These are phyloP conservation scores for Knufia fluminis DNA, from an alignment of 2,329 filamentous ascomycete genomes.

Conservation along the genomic window DNA sequence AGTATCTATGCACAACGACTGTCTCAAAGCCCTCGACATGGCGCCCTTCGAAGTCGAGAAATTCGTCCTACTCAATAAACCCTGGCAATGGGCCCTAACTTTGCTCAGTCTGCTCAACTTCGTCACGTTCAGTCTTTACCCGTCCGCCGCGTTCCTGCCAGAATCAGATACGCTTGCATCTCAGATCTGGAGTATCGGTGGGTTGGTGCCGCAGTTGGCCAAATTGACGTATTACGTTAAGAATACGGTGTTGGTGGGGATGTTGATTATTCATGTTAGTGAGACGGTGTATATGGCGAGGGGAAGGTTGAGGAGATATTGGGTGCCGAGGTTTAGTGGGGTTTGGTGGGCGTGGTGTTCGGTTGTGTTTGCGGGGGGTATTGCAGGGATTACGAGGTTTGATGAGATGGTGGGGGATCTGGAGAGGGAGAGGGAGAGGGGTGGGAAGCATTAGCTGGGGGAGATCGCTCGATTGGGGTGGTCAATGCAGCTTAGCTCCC, in stretches of 20 bases:
- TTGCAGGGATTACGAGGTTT: conserved; percentile 36
- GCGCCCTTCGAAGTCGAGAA: conserved; percentile 47
- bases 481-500: no score
- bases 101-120: conserved; percentile 38
- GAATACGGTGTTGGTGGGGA: conserved; percentile 47
- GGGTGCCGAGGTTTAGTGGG: conserved; percentile 39
- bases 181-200: conserved; percentile 37
- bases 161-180: conserved; percentile 40
- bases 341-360: conserved; percentile 48
- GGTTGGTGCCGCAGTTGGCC: conserved; percentile 49
- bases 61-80: conserved; percentile 36
- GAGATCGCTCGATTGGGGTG: no score
- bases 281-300: conserved; percentile 49
- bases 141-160: conserved; percentile 44
- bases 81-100: conserved; percentile 12
- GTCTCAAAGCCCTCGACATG: conserved; percentile 52
- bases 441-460: conserved; percentile 9
- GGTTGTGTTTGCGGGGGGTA: conserved; percentile 45
- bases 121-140: conserved; percentile 41
- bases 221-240: conserved; percentile 51
- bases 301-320: conserved; percentile 41
- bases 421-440: not conserved
- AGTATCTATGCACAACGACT: conserved; percentile 60
- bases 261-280: conserved; percentile 54
- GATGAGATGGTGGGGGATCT: conserved; percentile 4